Evolutionary conservation across 129 eudicot species (phyloP).

Genomic region (Centaurea solstitialis): DNA sequence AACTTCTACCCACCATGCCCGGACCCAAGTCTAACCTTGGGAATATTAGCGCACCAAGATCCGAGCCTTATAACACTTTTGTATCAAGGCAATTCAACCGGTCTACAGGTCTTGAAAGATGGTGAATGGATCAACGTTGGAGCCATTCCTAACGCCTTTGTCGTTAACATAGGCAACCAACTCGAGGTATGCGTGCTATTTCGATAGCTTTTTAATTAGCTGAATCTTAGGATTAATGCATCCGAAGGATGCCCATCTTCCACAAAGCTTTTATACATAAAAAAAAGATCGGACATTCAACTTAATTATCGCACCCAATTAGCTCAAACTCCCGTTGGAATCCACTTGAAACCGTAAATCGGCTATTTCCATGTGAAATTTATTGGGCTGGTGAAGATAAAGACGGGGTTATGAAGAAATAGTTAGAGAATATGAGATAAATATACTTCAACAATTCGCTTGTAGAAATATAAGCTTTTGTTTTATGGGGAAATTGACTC

Average conservation of each 20-base stretch:
- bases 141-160: conserved; percentile 54
- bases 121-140: conserved; percentile 64
- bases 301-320: not conserved
- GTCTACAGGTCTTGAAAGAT: conserved; percentile 68
- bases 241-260: not conserved
- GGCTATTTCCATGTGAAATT: not conserved
- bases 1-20: conserved; percentile 83
- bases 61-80: conserved; percentile 58
- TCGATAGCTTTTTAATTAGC: not conserved
- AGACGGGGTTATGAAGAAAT: not conserved
- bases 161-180: conserved; percentile 65
- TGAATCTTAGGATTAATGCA: not conserved
- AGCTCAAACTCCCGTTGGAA: not conserved
- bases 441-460: not conserved
- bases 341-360: not conserved
- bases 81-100: conserved; percentile 45
- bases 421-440: not conserved
- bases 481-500: not conserved
- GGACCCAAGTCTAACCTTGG: conserved; percentile 74
- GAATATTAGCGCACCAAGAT: conserved; percentile 57
- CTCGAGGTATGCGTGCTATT: conserved; percentile 48
- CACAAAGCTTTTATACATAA: not conserved
- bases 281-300: not conserved
- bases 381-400: not conserved
- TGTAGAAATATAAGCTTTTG: not conserved